Evolutionary conservation across 2,329 filamentous ascomycete genomes (phyloP), one percentile per base, ranked within the genome.

Genomic region (Xylariaceae sp.): DNA sequence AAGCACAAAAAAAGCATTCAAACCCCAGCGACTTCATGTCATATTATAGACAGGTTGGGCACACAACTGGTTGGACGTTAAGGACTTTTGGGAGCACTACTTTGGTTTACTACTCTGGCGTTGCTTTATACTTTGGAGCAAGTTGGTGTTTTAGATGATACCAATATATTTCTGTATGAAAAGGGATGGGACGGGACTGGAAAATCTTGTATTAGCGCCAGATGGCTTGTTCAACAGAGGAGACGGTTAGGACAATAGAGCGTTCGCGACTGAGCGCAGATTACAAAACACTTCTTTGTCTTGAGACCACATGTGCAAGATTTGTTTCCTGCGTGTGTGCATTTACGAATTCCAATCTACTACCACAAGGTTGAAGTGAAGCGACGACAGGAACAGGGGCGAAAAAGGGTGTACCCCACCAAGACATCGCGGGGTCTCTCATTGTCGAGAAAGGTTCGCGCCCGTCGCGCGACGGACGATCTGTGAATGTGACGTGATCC

Each of bases 121-220:
- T 53, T 46, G 38, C 17, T 47, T 49, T 36, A 45, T 22, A 45
- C 45, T 19, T 44, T 45, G 30, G 46, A 47, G 45, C 38, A 22
- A 35, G 45, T 51, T 32, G 39, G 41, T 56, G 19, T 48, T 48
- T 42, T 53, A 49, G 47, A 54, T 54, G 54, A 56, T 56, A 56
- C 54, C 54, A 56, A 50, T 27, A 27, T 27, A 7, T 27, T n/a
- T 27, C 4, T 27, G 22, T 27, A 27, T 27, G 22, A 7, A 27
- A 27, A 7, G 22, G 7, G 22, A 27, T 27, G 22, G 22, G 7
- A 27, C 7, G 7, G 22, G 22, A 27, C 22, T 27, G 22, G 22
- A 27, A 27, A 27, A 27, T 33, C 39, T 42, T 53, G 48, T 53
- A 49, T 46, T 4, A 27, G 22, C 22, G 22, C 4, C n/a, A 7